phyloP scores from a whole-genome alignment of 768 basidiomycete species.

The Vararia minispora region DNA sequence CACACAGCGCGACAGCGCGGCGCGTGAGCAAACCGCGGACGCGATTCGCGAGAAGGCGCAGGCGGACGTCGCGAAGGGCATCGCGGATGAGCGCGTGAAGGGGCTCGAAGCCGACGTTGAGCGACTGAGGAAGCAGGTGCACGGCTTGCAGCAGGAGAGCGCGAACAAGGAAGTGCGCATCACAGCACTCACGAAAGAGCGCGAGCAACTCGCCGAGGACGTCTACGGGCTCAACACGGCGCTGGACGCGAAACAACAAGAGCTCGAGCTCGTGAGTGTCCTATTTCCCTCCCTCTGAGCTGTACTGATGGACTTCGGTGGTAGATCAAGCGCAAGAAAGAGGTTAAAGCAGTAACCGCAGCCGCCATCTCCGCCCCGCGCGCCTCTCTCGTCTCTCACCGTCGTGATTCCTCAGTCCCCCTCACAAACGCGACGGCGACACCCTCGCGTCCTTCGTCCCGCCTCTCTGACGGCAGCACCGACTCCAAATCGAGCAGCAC shows the following conservation, averaged over 20 bases:
- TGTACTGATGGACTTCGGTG: background rate
- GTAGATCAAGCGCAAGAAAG: conserved; percentile 12
- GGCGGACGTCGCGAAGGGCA: conserved; percentile 36
- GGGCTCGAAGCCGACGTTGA: conserved; percentile 49
- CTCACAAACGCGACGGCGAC: conserved; percentile 1
- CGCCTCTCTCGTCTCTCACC: conserved; percentile 9
- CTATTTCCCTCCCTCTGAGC: conserved; percentile 1
- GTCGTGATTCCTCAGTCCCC: conserved; percentile 11
- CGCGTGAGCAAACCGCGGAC: conserved; percentile 35
- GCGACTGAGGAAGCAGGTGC: conserved; percentile 47
- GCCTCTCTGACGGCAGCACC: conserved; percentile 11
- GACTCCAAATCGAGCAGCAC: conserved; percentile 10
- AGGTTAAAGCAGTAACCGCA: conserved; percentile 10
- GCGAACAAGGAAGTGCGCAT: conserved; percentile 79
- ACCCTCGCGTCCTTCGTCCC: conserved; percentile 9
- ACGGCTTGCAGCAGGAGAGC: conserved; percentile 67
- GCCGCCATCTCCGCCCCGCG: conserved; percentile 7
- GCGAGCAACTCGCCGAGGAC: conserved; percentile 64
- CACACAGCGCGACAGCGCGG: conserved; percentile 33
- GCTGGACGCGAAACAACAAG: conserved; percentile 89
- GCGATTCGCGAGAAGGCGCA: conserved; percentile 45
- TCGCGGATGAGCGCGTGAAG: conserved; percentile 36
- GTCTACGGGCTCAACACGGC: conserved; percentile 80
- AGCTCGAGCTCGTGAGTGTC: conserved; percentile 69
- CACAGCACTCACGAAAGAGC: conserved; percentile 56